Evolutionary conservation across 208 protist species (phyloP).

Genomic region (Acanthamoeba lenticulata): DNA sequence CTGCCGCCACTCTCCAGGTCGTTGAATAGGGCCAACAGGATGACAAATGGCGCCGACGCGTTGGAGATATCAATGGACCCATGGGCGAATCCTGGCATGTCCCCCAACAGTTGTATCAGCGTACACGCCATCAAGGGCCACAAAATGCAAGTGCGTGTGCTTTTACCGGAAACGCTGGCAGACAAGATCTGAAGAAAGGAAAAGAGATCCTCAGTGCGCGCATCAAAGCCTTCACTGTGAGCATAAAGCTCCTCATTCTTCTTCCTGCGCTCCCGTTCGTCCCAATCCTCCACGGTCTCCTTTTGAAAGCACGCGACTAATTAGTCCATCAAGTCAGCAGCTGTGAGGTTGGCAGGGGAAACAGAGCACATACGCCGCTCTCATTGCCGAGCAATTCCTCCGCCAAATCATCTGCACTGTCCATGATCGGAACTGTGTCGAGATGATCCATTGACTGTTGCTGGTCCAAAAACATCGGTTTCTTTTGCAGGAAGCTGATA

Average conservation of each 20-base stretch:
- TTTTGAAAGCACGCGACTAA: neutral
- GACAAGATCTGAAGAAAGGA: slow-evolving; percentile 12
- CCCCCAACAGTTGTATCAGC: neutral
- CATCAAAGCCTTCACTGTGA: neutral
- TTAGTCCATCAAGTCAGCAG: no score
- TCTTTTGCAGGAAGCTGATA: no score
- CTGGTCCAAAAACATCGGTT: no score
- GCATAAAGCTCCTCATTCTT: slow-evolving; percentile 13
- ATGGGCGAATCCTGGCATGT: neutral
- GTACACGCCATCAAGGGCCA: neutral
- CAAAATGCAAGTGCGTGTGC: no score
- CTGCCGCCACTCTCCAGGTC: neutral
- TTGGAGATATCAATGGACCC: slow-evolving; percentile 28
- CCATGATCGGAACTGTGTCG: no score
- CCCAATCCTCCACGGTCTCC: neutral
- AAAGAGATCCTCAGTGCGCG: slow-evolving; percentile 21
- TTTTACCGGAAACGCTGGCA: neutral
- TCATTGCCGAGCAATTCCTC: neutral
- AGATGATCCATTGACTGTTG: no score
- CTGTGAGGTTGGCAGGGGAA: neutral
- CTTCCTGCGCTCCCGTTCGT: neutral
- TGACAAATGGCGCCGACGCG: neutral
- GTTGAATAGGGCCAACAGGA: neutral
- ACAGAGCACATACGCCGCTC: neutral
- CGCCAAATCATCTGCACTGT: neutral